A percentile compares a stretch with the other conserved stretches of the same genome.
These are phyloP conservation scores for Populus alba DNA, from an alignment of 345 rosid species.

Conservation along the genomic window DNA sequence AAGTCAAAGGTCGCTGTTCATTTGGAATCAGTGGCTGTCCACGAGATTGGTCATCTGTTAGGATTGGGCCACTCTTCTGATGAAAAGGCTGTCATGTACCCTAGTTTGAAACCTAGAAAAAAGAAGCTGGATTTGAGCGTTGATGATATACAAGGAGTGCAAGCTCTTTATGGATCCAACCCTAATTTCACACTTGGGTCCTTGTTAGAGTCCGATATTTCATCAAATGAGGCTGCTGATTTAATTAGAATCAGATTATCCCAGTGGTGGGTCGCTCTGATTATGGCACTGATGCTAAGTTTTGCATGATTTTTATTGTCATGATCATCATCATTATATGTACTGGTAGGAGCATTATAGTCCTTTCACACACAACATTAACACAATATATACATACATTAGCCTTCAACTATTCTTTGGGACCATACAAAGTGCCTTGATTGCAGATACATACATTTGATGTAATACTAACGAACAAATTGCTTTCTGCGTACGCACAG, in stretches of 20 bases:
- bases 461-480: too few species aligned
- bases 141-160: slow-evolving; percentile 70
- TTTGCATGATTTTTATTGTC: not conserved
- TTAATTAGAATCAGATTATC: slow-evolving; percentile 20
- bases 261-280: slow-evolving; percentile 13
- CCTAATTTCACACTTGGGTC: slow-evolving; percentile 56
- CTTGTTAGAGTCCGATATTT: slow-evolving; percentile 61
- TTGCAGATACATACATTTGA: not conserved
- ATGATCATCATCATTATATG: not conserved
- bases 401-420: not conserved
- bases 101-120: slow-evolving; percentile 73
- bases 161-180: slow-evolving; percentile 75
- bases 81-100: slow-evolving; percentile 80
- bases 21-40: slow-evolving; percentile 80
- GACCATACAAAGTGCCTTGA: not conserved
- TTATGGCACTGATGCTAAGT: slow-evolving; percentile 6
- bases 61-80: slow-evolving; percentile 64
- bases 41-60: slow-evolving; percentile 81
- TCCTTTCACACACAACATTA: not conserved
- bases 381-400: not conserved
- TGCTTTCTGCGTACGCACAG: too few species aligned
- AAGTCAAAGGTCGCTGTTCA: slow-evolving; percentile 70
- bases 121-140: slow-evolving; percentile 51
- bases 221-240: slow-evolving; percentile 38
- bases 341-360: not conserved